Base-by-base conservation (phyloP, 2,329 filamentous ascomycete species). In the Neofusicoccum laricinum region DNA sequence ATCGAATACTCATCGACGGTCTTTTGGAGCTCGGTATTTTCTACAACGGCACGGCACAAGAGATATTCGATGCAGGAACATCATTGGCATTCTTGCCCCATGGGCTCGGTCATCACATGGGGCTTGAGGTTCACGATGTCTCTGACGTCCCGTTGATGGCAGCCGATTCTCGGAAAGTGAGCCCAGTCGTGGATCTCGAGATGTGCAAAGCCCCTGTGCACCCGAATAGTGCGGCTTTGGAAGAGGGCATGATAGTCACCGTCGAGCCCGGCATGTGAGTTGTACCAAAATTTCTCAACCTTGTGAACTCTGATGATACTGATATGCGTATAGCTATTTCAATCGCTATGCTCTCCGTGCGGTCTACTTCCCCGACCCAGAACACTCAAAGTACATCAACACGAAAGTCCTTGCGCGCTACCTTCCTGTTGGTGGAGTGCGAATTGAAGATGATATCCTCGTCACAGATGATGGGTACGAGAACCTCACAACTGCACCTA, bases 81-180 rank as follows among this genome's bases (percentile, higher is more conserved):
- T 94, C 90, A 71, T 88, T 90, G 25, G 93, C 93, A 1, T 97
- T 97, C 81, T 91, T 97, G 73, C 93, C 93, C 1, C 93, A 97
- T 75, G 93, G 93, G 0, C 80, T 97, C 0, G 93, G 93, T 0
- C 93, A 97, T 77, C 94, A 96, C 75, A 81, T 97, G 10, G 93
- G 93, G 67, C 89, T 97, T 84, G 93, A 97, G 75, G 96, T 93
- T 1, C 93, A 97, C 75, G 93, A 97, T 69, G 73, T 78, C 2
- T 65, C 68, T 2, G 67, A 57, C n/a, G 58, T 65, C 5, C 63
- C 63, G 19, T 46, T 65, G 21, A 65, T 53, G 63, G 50, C 38
- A 34, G 34, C 36, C 36, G 43, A 10, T 4, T 10, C 50, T 49
- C 17, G 4, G 68, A 72, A 38, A 75, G 72, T 46, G 73, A 77